These are phyloP conservation scores for Teunomyces kruisii DNA, from an alignment of 805 yeast species.

Conservation along the genomic window DNA sequence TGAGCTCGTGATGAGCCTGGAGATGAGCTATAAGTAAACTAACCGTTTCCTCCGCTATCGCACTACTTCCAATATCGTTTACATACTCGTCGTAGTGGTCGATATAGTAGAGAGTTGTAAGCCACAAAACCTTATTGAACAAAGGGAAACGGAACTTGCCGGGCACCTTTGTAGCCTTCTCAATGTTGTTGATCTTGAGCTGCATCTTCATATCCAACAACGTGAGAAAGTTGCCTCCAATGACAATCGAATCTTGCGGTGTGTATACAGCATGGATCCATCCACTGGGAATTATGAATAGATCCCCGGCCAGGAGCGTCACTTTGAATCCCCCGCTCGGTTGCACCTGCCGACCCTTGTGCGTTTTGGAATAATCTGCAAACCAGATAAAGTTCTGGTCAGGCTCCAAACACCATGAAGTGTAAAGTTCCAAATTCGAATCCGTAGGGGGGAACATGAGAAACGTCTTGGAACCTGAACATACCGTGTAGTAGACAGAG, in stretches of 20 bases:
- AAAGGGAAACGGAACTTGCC: slow-evolving; percentile 75
- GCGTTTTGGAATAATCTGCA: slow-evolving; percentile 46
- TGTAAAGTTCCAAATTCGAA: slow-evolving; percentile 58
- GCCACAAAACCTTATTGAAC: slow-evolving; percentile 70
- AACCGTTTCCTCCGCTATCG: slow-evolving; percentile 6
- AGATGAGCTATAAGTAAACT: slow-evolving; percentile 24
- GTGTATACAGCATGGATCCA: slow-evolving; percentile 93
- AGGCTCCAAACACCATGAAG: slow-evolving; percentile 68
- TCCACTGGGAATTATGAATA: slow-evolving; percentile 83
- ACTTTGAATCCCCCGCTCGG: slow-evolving; percentile 52
- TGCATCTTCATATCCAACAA: slow-evolving; percentile 62
- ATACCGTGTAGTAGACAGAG: slow-evolving; percentile 81
- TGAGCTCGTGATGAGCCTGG: slow-evolving; percentile 28
- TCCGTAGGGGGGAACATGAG: slow-evolving; percentile 77
- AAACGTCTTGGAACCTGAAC: slow-evolving; percentile 74
- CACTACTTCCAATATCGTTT: slow-evolving; percentile 12
- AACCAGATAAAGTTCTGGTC: slow-evolving; percentile 66
- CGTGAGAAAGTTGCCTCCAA: slow-evolving; percentile 87
- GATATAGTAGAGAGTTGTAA: slow-evolving; percentile 50
- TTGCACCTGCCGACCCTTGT: slow-evolving; percentile 26
- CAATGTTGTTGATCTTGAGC: slow-evolving; percentile 59
- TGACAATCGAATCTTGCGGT: slow-evolving; percentile 73
- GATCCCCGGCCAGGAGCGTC: slow-evolving; percentile 60
- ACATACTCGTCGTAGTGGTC: slow-evolving; percentile 24
- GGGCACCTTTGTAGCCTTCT: slow-evolving; percentile 68